Evolutionary conservation across 306 rosid genomes (phyloP).

Genomic region (Psophocarpus tetragonolobus): DNA sequence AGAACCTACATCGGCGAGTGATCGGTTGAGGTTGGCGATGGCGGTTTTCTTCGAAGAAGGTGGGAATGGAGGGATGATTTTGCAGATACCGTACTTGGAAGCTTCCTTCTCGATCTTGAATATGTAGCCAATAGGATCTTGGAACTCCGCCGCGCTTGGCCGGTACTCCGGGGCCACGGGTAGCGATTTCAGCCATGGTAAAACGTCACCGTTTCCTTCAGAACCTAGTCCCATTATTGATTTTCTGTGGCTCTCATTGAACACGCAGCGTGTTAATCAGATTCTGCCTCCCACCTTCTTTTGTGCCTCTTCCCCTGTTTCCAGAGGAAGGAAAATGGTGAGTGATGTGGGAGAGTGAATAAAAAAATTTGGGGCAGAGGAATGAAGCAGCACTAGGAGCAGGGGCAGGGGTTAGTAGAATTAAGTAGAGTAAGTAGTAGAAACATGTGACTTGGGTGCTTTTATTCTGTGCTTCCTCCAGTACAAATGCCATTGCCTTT

Average conservation of each 20-base stretch:
- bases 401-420: slow-evolving; percentile 17
- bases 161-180: slow-evolving; percentile 91
- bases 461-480: slow-evolving; percentile 30
- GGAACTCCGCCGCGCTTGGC: slow-evolving; percentile 76
- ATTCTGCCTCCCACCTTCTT: slow-evolving; percentile 31
- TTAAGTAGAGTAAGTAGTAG: slow-evolving; percentile 7
- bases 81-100: slow-evolving; percentile 91
- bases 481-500: slow-evolving; percentile 30
- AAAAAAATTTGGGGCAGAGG: slow-evolving; percentile 31
- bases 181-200: slow-evolving; percentile 83
- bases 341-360: slow-evolving; percentile 30
- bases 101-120: slow-evolving; percentile 99
- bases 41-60: slow-evolving; percentile 78
- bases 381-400: neutral
- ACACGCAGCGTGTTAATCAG: slow-evolving; percentile 25
- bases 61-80: slow-evolving; percentile 87
- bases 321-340: slow-evolving; percentile 16
- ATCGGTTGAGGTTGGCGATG: slow-evolving; percentile 74
- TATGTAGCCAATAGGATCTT: slow-evolving; percentile 97
- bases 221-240: slow-evolving; percentile 55
- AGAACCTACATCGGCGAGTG: slow-evolving; percentile 41
- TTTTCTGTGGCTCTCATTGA: neutral
- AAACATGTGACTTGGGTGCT: slow-evolving; percentile 36
- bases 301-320: slow-evolving; percentile 61
- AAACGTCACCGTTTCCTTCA: slow-evolving; percentile 73